phyloP scores from a whole-genome alignment of 352 stramenopile genomes.

The Globisporangium irregulare region DNA sequence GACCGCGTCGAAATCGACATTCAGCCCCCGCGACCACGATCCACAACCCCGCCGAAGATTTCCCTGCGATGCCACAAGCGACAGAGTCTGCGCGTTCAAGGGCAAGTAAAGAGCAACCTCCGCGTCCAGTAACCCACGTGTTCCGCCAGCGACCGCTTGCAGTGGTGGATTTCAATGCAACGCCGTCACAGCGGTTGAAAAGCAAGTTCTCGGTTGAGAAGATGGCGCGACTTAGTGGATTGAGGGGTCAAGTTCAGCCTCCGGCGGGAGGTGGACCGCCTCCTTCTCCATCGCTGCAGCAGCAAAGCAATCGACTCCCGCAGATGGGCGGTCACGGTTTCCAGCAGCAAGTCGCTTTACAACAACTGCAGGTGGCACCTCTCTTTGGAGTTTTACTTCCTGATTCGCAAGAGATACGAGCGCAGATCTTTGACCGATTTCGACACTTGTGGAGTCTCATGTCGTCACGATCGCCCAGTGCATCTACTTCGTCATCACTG shows the following conservation, averaged over 20 bases:
- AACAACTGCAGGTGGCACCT: neutral
- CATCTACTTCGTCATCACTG: neutral
- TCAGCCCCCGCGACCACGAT: constrained; percentile 6
- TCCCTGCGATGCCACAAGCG: constrained; percentile 3
- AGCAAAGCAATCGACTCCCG: neutral
- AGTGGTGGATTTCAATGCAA: constrained; percentile 23
- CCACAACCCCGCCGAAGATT: constrained; percentile 10
- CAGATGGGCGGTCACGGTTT: neutral
- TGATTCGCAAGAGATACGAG: constrained; percentile 28
- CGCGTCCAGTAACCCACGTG: constrained; percentile 21
- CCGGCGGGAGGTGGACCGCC: constrained; percentile 1
- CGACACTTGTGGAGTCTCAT: constrained; percentile 44
- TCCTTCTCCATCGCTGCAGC: neutral
- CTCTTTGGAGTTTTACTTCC: constrained; percentile 37
- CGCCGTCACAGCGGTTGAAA: neutral
- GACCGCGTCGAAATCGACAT: constrained; percentile 3
- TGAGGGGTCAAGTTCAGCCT: constrained; percentile 11
- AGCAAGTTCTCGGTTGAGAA: neutral
- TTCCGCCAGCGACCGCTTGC: constrained; percentile 31
- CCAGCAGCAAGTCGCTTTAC: neutral
- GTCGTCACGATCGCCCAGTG: constrained; percentile 15
- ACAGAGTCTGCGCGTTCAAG: constrained; percentile 5
- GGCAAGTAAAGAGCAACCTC: constrained; percentile 1
- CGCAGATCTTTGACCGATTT: constrained; percentile 33
- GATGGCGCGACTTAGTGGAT: neutral